Base-by-base conservation (phyloP, 352 stramenopile genomes). In the Pythium aphanidermatum region DNA sequence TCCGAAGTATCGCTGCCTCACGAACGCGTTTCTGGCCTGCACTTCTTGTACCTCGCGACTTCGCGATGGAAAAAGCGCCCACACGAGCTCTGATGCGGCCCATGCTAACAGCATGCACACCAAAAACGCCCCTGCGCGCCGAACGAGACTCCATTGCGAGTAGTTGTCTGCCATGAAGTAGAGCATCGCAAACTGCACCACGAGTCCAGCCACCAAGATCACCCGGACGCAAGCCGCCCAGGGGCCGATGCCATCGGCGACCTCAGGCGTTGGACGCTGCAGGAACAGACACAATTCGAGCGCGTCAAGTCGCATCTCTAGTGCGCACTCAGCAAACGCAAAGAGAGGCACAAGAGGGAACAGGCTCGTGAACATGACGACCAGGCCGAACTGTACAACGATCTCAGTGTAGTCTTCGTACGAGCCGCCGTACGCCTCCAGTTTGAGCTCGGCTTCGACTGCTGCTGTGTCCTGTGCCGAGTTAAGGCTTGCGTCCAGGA, bases 161-260 rank as follows among this genome's bases (percentile, higher is more conserved):
- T 59, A 64, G 29, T 64, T 64, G 40, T 51, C 39, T 23, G 49
- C 53, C 32, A 50, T 51, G 37, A 68, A 58, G 43, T 60, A 68
- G 11, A 68, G 24, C 23, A 68, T 21, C 9, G 46, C 59, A 10
- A 68, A 30, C 19, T 63, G 52, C 10, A 52, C 48, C 12, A 50
- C 17, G 2, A 56, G 36, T 2, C 49, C 52, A 12, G 55, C 25
- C 33, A 49, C 36, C 0, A 55, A 40, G n/a, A 68, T 29, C 8
- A 39, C 38, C 1, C 33, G 24, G 2, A 68, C 4, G 44, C 48
- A 55, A 10, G 32, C 36, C n/a, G 35, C 38, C 58, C 58, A 67
- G 23, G 43, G 44, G 20, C 58, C 58, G 25, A 68, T 68, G 29
- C 51, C 48, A 13, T 59, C 30, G 19, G 58, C 58, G 6, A 36